These are phyloP conservation scores for Vigna nakashimae DNA, from an alignment of 306 rosid species.

Conservation along the genomic window DNA sequence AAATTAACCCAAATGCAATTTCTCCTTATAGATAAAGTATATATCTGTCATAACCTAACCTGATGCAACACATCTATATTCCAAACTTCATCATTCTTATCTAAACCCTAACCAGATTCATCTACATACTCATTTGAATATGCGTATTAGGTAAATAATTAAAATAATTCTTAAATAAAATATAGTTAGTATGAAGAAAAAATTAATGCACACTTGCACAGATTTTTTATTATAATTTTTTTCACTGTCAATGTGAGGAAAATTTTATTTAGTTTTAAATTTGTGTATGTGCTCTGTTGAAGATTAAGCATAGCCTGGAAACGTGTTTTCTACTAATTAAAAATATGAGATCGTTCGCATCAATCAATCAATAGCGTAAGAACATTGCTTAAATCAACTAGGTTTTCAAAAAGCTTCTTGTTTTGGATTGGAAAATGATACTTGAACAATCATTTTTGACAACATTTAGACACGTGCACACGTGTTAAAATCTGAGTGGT, in stretches of 20 bases:
- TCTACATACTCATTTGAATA: neutral
- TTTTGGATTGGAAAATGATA: no score
- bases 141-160: neutral
- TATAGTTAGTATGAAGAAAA: neutral
- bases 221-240: neutral
- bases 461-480: no score
- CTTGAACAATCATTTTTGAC: no score
- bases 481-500: no score
- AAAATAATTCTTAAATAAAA: neutral
- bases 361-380: neutral
- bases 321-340: conserved; percentile 18
- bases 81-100: conserved; percentile 8
- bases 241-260: neutral
- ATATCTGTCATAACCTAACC: neutral
- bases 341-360: neutral
- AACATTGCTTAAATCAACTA: neutral
- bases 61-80: no score
- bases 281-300: neutral
- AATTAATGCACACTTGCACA: neutral
- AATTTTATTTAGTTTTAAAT: neutral
- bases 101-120: neutral
- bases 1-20: neutral
- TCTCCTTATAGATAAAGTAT: neutral
- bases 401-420: neutral
- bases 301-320: neutral